phyloP scores from a whole-genome alignment of 2,329 filamentous ascomycete genomes.

The Sporothrix pallida region DNA sequence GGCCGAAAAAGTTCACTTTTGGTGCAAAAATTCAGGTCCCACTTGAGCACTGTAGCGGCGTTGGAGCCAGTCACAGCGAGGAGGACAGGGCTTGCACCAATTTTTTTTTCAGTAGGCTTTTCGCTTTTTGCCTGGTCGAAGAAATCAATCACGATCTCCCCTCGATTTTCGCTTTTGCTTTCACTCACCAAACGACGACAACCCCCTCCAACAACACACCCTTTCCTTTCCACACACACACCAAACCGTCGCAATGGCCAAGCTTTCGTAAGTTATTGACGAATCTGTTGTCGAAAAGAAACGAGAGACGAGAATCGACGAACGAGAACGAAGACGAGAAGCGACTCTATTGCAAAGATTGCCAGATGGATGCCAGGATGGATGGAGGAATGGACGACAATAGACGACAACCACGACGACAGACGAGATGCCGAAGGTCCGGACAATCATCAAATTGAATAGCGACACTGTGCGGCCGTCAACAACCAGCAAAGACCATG shows the following conservation, averaged over 20 bases:
- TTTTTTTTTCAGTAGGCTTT: conserved; percentile 23
- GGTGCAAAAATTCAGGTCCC: conserved; percentile 22
- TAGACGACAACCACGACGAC: conserved; percentile 2
- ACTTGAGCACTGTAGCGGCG: not conserved
- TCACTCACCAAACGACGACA: conserved; percentile 12
- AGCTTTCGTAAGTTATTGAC: conserved; percentile 62
- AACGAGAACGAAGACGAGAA: not conserved
- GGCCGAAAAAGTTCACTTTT: conserved; percentile 17
- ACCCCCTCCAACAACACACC: conserved; percentile 15
- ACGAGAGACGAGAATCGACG: not conserved
- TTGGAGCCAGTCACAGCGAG: not conserved
- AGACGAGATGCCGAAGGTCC: too few species aligned
- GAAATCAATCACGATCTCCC: conserved; percentile 25
- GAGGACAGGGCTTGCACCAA: conserved; percentile 17
- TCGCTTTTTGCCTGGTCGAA: not conserved
- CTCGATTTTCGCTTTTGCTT: not conserved
- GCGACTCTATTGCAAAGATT: conserved; percentile 15
- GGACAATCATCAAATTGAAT: too few species aligned
- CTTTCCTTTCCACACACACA: conserved; percentile 27
- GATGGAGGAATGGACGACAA: not conserved
- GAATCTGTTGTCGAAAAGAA: not conserved
- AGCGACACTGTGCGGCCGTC: not conserved
- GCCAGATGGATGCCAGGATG: not conserved
- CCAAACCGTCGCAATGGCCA: conserved; percentile 58
- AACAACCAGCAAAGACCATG: not conserved